Evolutionary conservation across 2,329 filamentous ascomycete genomes (phyloP), one percentile per base, ranked within the genome.

Genomic region (Xylariaceae sp.): DNA sequence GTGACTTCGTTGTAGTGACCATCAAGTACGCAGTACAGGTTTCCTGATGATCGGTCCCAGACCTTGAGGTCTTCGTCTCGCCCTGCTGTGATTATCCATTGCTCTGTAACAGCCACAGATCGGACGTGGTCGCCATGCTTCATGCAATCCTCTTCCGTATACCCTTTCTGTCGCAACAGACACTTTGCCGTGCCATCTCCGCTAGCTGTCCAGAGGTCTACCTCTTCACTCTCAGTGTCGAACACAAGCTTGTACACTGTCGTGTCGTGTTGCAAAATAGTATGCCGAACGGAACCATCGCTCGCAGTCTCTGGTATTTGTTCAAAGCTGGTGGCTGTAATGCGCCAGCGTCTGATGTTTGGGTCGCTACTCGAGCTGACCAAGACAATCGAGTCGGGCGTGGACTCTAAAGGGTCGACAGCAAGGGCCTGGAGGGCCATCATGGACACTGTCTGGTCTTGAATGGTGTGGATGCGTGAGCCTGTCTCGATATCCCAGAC

Each of bases 1-100:
- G 90, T 97, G 13, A 99, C 87, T 70, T 97, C 94, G 65, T 99
- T 91, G 66, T 84, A 97, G 72, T 99, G 94, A 0, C 94, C 94
- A 36, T 83, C 80, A 55, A 93, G 85, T 7, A 81, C 80, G 68
- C 88, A 88, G 65, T 87, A 81, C 31, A 95, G 74, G 66, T 87
- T 84, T 5, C 89, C 90, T 9, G 83, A 86, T 55, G 83, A 66
- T 43, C 80, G 73, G 68, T 96, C 88, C 93, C 93, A 99, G 9
- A 97, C 81, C 62, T 95, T 88, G 53, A 99, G 79, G 62, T 96
- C 84, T 71, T 99, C 94, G 64, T 97, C 90, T 60, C 94, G 80
- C 51, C 94, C 96, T 1, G 88, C 92, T 1, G 94, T 97, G 40
- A 96, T 72, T 12, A 94, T 83, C 85, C 89, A 93, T 17, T 85